Base-by-base conservation (phyloP, 345 rosid species). In the Mercurialis annua region DNA sequence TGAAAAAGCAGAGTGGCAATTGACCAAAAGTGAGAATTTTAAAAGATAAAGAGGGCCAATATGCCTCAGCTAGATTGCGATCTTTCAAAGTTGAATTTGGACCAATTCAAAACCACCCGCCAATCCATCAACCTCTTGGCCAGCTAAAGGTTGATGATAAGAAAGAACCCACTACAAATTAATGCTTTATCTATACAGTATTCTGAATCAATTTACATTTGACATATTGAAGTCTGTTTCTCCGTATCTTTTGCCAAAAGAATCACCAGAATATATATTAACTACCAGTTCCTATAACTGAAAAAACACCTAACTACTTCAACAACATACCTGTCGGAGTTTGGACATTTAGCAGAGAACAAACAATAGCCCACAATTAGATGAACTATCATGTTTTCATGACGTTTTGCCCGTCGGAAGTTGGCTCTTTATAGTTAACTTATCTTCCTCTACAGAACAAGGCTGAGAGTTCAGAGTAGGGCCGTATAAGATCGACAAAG, bases 401-500 rank as follows among this genome's bases (percentile, higher is more conserved):
- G 62, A 14, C 46, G 29, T 54, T 55, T 47, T 24, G 38, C 57
- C 57, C 23, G 50, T 54, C 31, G 65, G 31, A 18, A 21, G 10
- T 30, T 49, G 66, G 73, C 48, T 55, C 36, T 38, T 64, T 31
- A 61, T 54, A 42, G 17, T 49, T 16, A 64, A 46, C 53, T 55
- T 64, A 30, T 55, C 23, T 34, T 64, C 72, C 59, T 68, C 42
- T 30, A 34, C 48, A 24, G 27, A 23, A 47, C 69, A 71, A 64
- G 57, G 70, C 48, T 66, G 76, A 76, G 61, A 57, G 70, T 42
- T 66, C 73, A 76, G 61, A 57, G 24, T 20, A 6, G 62, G 71
- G 51, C 76, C 76, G 46, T 15, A 20, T 6, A 10, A n/a, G 55
- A 68, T 76, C 65, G 68, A 29, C 46, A 16, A 42, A 59, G 68